phyloP scores from a whole-genome alignment of 805 yeast genomes.

The Hanseniaspora vineae region DNA sequence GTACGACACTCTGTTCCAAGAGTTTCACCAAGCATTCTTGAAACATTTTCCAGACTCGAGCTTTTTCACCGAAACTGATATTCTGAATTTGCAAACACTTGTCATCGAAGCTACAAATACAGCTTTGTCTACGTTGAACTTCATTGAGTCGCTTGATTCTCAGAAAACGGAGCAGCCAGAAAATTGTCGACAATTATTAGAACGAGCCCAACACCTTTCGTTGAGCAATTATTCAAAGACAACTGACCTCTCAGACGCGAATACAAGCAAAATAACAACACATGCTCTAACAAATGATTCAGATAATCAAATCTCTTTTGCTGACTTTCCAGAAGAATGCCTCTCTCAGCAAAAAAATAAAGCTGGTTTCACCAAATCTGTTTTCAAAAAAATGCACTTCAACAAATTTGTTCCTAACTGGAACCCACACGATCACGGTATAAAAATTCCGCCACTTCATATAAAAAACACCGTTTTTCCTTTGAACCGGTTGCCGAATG shows the following conservation, averaged over 20 bases:
- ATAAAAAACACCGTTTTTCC: slow-evolving; percentile 11
- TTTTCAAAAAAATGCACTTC: neutral
- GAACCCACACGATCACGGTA: neutral
- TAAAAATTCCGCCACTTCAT: neutral
- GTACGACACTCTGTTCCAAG: neutral
- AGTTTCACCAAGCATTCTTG: neutral
- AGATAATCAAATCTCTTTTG: too few relatives aligned
- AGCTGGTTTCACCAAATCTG: neutral
- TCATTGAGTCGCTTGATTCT: neutral
- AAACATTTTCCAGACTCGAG: neutral
- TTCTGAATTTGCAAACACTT: neutral
- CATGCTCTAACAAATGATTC: too few relatives aligned
- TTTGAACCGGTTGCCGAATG: slow-evolving; percentile 31
- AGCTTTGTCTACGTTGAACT: neutral
- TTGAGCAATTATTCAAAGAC: neutral
- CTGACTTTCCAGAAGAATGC: too few relatives aligned
- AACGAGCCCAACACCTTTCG: neutral
- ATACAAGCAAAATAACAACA: too few relatives aligned
- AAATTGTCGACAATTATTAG: neutral
- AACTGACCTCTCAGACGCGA: neutral
- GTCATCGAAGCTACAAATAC: neutral
- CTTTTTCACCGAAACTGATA: neutral
- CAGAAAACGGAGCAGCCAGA: neutral
- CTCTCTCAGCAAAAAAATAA: neutral
- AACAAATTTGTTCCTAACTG: neutral